Evolutionary conservation across 768 basidiomycete species (phyloP), one percentile per base, ranked within the genome.

Genomic region (Fomitopsis pulvina): DNA sequence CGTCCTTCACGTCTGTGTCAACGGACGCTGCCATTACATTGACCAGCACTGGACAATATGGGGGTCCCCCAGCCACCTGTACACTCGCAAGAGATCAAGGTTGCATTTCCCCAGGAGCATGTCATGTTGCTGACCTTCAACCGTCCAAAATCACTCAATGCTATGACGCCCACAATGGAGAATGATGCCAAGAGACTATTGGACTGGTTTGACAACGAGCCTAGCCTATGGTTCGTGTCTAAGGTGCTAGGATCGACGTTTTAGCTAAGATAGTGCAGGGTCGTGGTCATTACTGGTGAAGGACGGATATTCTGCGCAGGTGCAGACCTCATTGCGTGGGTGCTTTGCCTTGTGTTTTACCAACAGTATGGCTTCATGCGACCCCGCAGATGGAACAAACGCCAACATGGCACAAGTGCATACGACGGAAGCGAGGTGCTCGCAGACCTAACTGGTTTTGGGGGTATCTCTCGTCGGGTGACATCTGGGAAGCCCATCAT

Each of bases 231-330:
- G 88, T 87, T 59, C 14, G 75, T 69, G 11, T 24, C 20, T 26
- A 40, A 9, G 14, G 10, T 39, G 26, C 21, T 44, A 8, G 34
- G 16, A 4, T 4, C 3, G n/a, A 24, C 5, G 18, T 39, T 2
- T 21, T 12, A 34, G 38, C 21, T 21, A 20, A 14, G 5, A 32
- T 9, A 12, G 28, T 4, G 29, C 60, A 90, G 87, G 88, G 84
- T 85, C 9, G 77, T 73, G 30, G 72, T 92, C 56, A 62, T 91
- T 42, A 90, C 87, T 42, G 88, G 87, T 21, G 73, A 76, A 52
- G 87, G 87, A 10, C 77, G 80, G 39, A 60, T 75, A 1, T 92
- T 92, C 66, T 89, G 87, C 57, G 86, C 87, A 14, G 89, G 88
- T 14, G 85, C 85, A 32, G 89, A 91, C 64, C 72, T 91, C 44